A percentile compares a stretch with the other conserved stretches of the same genome.
Evolutionary conservation across 225 moss, liverwort and hornwort species (phyloP).

Genomic region (Neckera pumila): DNA sequence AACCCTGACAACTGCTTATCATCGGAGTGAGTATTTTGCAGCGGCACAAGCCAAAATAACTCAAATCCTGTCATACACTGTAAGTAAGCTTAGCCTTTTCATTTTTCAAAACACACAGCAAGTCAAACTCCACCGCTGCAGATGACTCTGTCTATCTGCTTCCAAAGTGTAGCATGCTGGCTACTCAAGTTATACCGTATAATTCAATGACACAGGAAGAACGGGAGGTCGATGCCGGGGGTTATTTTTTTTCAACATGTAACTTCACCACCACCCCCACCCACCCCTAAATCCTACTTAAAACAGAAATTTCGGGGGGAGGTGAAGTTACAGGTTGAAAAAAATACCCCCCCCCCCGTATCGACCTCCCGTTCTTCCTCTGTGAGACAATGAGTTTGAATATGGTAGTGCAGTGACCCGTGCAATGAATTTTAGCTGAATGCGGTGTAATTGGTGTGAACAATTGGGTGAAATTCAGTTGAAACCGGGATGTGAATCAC

Average conservation of each 20-base stretch:
- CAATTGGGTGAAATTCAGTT: not conserved
- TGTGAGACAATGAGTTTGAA: not conserved
- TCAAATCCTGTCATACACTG: conserved; percentile 1
- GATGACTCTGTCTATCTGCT: not conserved
- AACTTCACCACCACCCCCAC: too few relatives aligned
- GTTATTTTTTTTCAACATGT: too few relatives aligned
- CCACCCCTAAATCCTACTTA: too few relatives aligned
- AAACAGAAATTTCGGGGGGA: too few relatives aligned
- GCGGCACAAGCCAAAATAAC: conserved; percentile 4
- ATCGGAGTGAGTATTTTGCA: conserved; percentile 2
- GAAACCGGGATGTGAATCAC: not conserved
- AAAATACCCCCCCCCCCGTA: too few relatives aligned
- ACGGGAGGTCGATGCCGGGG: too few relatives aligned
- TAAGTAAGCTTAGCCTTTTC: not conserved
- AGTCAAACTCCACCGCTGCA: not conserved
- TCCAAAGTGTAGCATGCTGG: not conserved
- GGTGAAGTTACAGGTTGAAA: too few relatives aligned
- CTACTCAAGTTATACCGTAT: not conserved
- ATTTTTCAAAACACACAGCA: not conserved
- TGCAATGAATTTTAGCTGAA: not conserved
- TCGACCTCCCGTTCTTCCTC: too few relatives aligned
- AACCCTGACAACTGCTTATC: conserved; percentile 5
- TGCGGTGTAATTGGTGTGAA: not conserved
- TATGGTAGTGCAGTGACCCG: not conserved
- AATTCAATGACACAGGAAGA: too few relatives aligned